Conservation (phyloP, 1,284 basidiomycete species). For the Malassezia sp. region DNA sequence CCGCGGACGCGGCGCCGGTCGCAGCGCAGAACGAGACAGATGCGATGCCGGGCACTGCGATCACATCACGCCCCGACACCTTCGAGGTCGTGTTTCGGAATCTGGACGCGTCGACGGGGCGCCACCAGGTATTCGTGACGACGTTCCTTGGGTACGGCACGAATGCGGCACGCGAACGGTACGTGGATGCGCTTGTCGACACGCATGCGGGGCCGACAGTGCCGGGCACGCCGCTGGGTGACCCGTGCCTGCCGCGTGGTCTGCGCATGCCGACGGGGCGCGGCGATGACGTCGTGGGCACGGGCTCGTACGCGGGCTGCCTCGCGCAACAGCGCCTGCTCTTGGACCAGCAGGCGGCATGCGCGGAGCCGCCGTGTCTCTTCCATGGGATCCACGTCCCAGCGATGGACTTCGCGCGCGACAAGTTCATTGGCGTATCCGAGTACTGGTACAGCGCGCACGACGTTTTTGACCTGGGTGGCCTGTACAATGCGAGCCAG, state of each 20-base stretch:
- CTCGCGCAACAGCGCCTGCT: constrained; percentile 63
- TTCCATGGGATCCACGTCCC: constrained; percentile 91
- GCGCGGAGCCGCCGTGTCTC: constrained; percentile 74
- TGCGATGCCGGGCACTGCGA: neutral
- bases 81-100: constrained; percentile 69
- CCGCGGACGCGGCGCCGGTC: constrained; percentile 51
- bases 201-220: too few species aligned
- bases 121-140: constrained; percentile 88
- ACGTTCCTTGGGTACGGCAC: constrained; percentile 98
- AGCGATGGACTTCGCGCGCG: constrained; percentile 64
- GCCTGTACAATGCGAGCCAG: constrained; percentile 86
- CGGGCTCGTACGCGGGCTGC: constrained; percentile 80
- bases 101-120: constrained; percentile 71
- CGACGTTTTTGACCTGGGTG: constrained; percentile 85
- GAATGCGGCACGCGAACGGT: constrained; percentile 84
- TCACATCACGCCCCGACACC: constrained; percentile 13
- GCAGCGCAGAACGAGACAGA: constrained; percentile 18
- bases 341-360: constrained; percentile 73
- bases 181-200: constrained; percentile 49
- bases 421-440: constrained; percentile 90
- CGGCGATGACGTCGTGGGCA: constrained; percentile 51
- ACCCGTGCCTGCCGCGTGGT: constrained; percentile 79
- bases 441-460: constrained; percentile 99
- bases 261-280: constrained; percentile 48
- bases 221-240: constrained; percentile 46